Conservation (phyloP, 192 early-diverging fungal genomes). For the Diversispora eburnea region DNA sequence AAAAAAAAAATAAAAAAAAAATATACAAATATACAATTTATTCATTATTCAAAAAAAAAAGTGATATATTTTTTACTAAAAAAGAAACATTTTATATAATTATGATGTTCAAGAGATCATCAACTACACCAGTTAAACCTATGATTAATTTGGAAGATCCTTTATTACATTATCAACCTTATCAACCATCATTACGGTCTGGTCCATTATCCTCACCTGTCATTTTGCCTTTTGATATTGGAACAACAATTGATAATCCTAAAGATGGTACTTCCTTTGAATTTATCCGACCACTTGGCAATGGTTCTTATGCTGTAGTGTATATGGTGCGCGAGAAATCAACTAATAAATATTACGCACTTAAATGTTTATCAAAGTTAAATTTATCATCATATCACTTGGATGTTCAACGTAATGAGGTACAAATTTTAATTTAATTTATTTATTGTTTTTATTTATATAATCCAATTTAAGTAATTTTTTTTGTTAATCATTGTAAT, state of each 20-base stretch:
- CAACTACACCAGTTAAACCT: slow-evolving; percentile 4
- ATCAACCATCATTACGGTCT: slow-evolving; percentile 7
- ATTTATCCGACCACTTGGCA: slow-evolving; percentile 55
- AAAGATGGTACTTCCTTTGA: not conserved
- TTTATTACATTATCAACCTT: not conserved
- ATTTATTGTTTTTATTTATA: too few species aligned
- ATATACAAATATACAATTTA: not conserved
- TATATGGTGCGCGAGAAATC: slow-evolving; percentile 61
- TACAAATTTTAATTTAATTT: slow-evolving; percentile 20
- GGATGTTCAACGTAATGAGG: slow-evolving; percentile 65
- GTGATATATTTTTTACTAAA: not conserved
- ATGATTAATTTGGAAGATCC: not conserved
- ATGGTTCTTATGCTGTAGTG: slow-evolving; percentile 74
- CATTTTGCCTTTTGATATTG: slow-evolving; percentile 21
- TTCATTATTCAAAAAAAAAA: not conserved
- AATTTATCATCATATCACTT: slow-evolving; percentile 61
- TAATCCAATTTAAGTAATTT: too few species aligned
- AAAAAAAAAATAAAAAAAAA: slow-evolving; percentile 10
- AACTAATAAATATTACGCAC: slow-evolving; percentile 57
- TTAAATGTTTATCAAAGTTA: slow-evolving; percentile 71
- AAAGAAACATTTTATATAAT: not conserved
- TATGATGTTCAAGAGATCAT: slow-evolving; percentile 23
- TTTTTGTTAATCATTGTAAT: not conserved
- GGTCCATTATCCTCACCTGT: slow-evolving; percentile 5
- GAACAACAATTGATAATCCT: slow-evolving; percentile 21